Evolutionary conservation across 805 yeast species (phyloP), one percentile per base, ranked within the genome.

Genomic region (Saccharomyces kudriavzevii): DNA sequence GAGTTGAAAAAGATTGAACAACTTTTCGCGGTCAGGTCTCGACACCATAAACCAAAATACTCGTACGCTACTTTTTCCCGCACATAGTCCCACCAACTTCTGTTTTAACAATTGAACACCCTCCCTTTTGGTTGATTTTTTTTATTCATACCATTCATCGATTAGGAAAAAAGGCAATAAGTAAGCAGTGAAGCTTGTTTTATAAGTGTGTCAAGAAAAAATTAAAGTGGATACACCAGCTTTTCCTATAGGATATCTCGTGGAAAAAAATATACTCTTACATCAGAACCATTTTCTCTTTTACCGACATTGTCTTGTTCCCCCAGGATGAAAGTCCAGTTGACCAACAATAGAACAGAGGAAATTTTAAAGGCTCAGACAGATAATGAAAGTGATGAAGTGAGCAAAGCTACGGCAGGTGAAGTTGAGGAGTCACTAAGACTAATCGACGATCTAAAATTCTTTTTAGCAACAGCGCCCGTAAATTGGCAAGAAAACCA

Each of bases 401-500:
- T 11, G 1, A 13, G 35, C 13, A 29, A 28, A 27, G 48, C 45
- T 24, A 28, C 63, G 1, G 60, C 64, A 0, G 64, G 61, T 28
- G 63, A 64, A 47, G 66, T 28, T n/a, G 77, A 76, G 53, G 87
- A 82, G 62, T 77, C 86, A 11, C 68, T 85, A 49, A 73, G 84
- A 52, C 72, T 83, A 48, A 83, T 86, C 25, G 90, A 86, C 58
- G 94, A 87, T 64, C 70, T 91, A 60, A 89, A 89, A 73, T 85
- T 85, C 70, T 92, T 92, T 64, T 73, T 92, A 48, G 88, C 89
- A 2, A 89, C 96, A 0, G 98, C 98, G 0, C 98, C 99, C 0
- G 92, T 94, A 4, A 87, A 85, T 63, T 92, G 97, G 96, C 89
- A 84, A 65, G 87, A 83, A 55, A 84, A 85, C 60, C 97, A 92